Conservation (phyloP, 2,329 filamentous ascomycete genomes). For the Blumeriella jaapii region DNA sequence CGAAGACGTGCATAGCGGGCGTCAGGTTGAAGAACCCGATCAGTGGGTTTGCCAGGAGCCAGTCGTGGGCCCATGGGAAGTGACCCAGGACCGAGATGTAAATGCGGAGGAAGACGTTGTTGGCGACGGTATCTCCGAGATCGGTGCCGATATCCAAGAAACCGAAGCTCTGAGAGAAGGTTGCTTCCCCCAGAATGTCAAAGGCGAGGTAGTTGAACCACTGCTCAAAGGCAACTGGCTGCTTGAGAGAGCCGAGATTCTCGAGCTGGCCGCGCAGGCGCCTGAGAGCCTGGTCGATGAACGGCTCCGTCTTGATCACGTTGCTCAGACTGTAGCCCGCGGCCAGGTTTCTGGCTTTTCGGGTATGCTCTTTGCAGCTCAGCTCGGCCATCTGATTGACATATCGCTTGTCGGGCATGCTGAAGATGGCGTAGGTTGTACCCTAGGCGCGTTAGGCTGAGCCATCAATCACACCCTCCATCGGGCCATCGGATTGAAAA, state of each 20-base stretch:
- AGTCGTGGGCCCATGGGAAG: constrained; percentile 28
- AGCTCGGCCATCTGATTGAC: constrained; percentile 31
- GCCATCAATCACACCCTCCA: no score
- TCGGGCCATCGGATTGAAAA: no score
- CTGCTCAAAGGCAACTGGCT: constrained; percentile 28
- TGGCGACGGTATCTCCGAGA: constrained; percentile 29
- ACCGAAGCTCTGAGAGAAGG: constrained; percentile 27
- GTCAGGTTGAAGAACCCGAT: constrained; percentile 28
- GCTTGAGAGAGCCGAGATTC: constrained; percentile 13
- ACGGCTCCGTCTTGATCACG: constrained; percentile 21
- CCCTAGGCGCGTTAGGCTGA: constrained; percentile 3
- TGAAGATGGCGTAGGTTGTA: constrained; percentile 6
- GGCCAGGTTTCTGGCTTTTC: constrained; percentile 27
- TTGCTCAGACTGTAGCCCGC: constrained; percentile 26
- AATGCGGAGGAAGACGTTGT: constrained; percentile 20
- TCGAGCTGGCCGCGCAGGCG: constrained; percentile 24
- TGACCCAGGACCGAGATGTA: constrained; percentile 29
- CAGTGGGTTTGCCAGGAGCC: constrained; percentile 29
- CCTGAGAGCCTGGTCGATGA: constrained; percentile 24
- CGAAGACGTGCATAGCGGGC: constrained; percentile 30
- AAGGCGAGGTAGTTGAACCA: constrained; percentile 32
- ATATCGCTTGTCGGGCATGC: constrained; percentile 31
- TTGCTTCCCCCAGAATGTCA: constrained; percentile 28
- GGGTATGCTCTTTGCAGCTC: constrained; percentile 28
- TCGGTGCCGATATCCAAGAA: constrained; percentile 27